Evolutionary conservation across 495 filamentous ascomycete genomes (phyloP), one percentile per base, ranked within the genome.

Genomic region (Lineolata rhizophorae): DNA sequence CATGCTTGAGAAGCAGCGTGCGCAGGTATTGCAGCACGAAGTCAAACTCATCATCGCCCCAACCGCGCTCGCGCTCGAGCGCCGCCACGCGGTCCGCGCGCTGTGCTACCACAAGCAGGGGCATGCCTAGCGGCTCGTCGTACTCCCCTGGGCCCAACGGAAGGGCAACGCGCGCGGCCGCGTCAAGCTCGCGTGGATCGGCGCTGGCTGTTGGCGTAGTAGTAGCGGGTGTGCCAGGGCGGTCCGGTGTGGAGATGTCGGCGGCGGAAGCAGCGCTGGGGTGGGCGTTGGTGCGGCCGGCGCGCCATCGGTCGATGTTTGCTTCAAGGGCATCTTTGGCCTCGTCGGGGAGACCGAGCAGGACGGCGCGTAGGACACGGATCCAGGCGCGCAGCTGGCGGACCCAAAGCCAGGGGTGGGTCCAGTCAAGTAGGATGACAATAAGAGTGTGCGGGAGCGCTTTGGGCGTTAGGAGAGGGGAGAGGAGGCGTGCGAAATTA

Each of bases 1-100:
- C 84, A 46, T 94, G 84, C 52, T 81, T 78, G 32, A 94, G 53
- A 12, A 94, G 58, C 20, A 91, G 67, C 0, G 84, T 91, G 31
- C 84, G 64, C 50, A 93, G 48, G 47, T 80, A 84, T 45, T 94
- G 84, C 18, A 90, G 60, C 22, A 93, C 72, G 38, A 81, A 78
- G 45, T 94, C 84, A 40, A 94, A 93, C 34, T 87, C 73, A 42
- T 87, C 79, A 54, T 94, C 84, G 44, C 78, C 81, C 83, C 83
- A 94, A 6, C 74, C 65, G 22, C 83, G 72, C 14, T 80, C 79
- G 44, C 72, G 76, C 54, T 94, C 84, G 31, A 94, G 49, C 21
- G 67, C 61, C 44, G 91, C 81, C 47, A 92, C 91, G 45, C 75
- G 79, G 46, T 93, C 80, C 19, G 84, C 77, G 56, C 84, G 84